Evolutionary conservation across 345 rosid species (phyloP), one percentile per base, ranked within the genome.

Genomic region (Durio zibethinus): DNA sequence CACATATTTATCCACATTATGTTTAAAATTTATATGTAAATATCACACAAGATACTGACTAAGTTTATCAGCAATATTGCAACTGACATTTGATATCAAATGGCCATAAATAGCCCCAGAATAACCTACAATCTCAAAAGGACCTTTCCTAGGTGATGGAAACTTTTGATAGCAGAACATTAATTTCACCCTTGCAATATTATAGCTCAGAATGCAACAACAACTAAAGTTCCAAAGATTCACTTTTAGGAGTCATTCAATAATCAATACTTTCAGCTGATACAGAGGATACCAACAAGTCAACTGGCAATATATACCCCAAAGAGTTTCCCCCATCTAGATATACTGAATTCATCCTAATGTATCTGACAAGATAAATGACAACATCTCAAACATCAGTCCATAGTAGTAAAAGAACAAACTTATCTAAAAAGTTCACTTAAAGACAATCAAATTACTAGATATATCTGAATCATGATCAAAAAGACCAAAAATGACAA

Each of bases 381-480:
- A 80, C 73, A 75, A 10, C 2, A 45, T 33, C 50, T 47, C 33
- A 52, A 21, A 45, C 12, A 74, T 61, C 53, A 14, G 60, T n/a
- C 7, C 15, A 31, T 21, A 7, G 53, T 56, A 42, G 16, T 25
- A 43, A 29, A 36, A 14, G 1, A n/a, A 47, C 42, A 47, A 27
- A 67, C 1, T 4, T 10, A n/a, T 35, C 5, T 23, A 42, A 79
- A 65, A 45, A 21, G 50, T 42, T n/a, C n/a, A n/a, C n/a, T n/a
- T 33, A 5, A 64, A 31, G 75, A 67, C 56, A 80, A 75, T 33
- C 68, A 43, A 31, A 57, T 15, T n/a, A 65, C 50, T n/a, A 15
- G 25, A 57, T 52, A 69, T 60, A 45, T 25, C 54, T 5, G 14
- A n/a, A 63, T 2, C 7, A 25, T 20, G 18, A 8, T 33, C 4